A percentile compares a stretch with the other conserved stretches of the same genome.
These are phyloP conservation scores for Hyphodiscus hymeniophilus DNA, from an alignment of 495 filamentous ascomycete species.

Conservation along the genomic window DNA sequence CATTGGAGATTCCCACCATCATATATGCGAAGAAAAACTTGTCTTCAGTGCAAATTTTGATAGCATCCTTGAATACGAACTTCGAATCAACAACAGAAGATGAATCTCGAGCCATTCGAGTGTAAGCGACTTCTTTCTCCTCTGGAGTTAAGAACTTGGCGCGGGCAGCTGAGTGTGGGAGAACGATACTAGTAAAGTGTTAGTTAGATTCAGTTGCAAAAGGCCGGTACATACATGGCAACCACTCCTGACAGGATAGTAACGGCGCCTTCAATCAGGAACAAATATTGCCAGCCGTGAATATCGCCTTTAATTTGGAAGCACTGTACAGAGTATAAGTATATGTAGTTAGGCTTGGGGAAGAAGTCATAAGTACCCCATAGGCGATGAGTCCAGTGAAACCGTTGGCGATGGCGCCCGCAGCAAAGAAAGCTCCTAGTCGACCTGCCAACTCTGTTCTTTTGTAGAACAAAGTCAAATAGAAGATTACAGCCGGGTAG, in stretches of 20 bases:
- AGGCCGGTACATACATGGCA: no score
- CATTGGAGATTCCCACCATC: slow-evolving; percentile 58
- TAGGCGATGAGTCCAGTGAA: slow-evolving; percentile 69
- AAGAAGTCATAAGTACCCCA: no score
- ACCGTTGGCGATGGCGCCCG: slow-evolving; percentile 62
- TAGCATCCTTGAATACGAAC: slow-evolving; percentile 56
- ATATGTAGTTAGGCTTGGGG: no score
- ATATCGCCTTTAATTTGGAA: slow-evolving; percentile 53
- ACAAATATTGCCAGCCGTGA: slow-evolving; percentile 64
- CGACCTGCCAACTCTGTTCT: slow-evolving; percentile 71
- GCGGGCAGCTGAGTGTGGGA: slow-evolving; percentile 55
- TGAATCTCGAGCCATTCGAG: slow-evolving; percentile 42
- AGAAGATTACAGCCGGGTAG: slow-evolving; percentile 57
- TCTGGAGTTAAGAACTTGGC: slow-evolving; percentile 54
- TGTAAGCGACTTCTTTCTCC: slow-evolving; percentile 62
- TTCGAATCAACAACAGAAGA: slow-evolving; percentile 52
- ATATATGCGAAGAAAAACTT: slow-evolving; percentile 41
- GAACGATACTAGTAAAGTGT: no score
- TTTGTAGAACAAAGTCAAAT: slow-evolving; percentile 55
- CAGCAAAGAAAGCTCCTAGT: slow-evolving; percentile 71
- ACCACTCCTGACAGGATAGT: slow-evolving; percentile 57
- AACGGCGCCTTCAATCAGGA: slow-evolving; percentile 56
- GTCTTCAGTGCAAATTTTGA: slow-evolving; percentile 27
- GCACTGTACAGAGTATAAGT: no score
- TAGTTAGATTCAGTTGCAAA: no score